Evolutionary conservation across 345 rosid species (phyloP), one percentile per base, ranked within the genome.

Genomic region (Diplotaxis tenuifolia): DNA sequence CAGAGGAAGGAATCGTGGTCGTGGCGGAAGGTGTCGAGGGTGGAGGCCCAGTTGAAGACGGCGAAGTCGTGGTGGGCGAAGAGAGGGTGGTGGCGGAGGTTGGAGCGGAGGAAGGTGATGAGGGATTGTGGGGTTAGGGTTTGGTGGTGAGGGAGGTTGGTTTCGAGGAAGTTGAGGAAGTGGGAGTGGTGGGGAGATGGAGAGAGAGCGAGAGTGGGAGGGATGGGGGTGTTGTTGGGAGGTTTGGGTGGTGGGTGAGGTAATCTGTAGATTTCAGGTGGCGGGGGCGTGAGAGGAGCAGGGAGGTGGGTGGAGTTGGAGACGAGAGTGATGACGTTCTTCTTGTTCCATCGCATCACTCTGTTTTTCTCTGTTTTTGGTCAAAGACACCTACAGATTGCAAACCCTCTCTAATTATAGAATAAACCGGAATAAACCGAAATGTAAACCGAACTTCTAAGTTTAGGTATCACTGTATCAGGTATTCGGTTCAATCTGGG

Each of bases 1-100:
- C 90, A 93, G 25, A 89, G 84, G 78, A 82, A 86, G 23, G 97
- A 86, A 12, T 84, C 72, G 83, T 91, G 97, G 60, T 88, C 96
- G 25, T 91, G 97, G 45, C 87, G 89, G 80, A 83, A 93, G 19
- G 94, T 82, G 77, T 91, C 96, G 45, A 89, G 70, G 0, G 84
- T 81, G 58, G 96, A 76, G 1, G 91, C 96, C 97, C 96, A 93
- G 10, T 76, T 78, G 84, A 93, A 93, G 72, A 91, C 81, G 68
- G 84, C 80, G 72, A 88, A 82, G 84, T 89, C 97, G 60, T 89
- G 85, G 79, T 88, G 96, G 52, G 94, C 81, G 82, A 80, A 89
- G 60, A 53, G 80, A 0, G 94, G 91, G 78, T 91, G 92, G 76
- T 85, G 89, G 53, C 82, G 96, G 71, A 93, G 87, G 81, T 86